These are phyloP conservation scores for Lithospermum erythrorhizon DNA, from an alignment of 257 asterid species.

Conservation along the genomic window DNA sequence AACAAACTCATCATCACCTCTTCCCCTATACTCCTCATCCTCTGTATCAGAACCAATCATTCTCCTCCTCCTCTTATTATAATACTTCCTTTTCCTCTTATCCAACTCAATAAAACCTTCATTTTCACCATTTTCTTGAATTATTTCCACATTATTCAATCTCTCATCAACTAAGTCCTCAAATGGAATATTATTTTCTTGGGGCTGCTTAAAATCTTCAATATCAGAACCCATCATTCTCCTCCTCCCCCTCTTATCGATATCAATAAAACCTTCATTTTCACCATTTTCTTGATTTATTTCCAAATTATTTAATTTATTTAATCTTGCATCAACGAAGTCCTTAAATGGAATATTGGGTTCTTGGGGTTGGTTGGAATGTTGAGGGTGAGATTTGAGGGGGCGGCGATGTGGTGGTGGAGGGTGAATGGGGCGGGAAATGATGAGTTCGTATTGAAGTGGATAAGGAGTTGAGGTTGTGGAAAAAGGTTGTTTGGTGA, in stretches of 20 bases:
- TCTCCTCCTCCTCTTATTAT: constrained; percentile 64
- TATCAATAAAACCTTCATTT: too few relatives aligned
- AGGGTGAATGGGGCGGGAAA: constrained; percentile 42
- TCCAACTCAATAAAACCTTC: too few relatives aligned
- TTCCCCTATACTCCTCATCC: constrained; percentile 31
- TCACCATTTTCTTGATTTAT: too few relatives aligned
- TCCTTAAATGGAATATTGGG: constrained; percentile 40
- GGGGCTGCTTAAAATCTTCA: too few relatives aligned
- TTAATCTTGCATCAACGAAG: constrained; percentile 49
- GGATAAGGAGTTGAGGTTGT: constrained; percentile 76
- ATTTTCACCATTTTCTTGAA: too few relatives aligned
- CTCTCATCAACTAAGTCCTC: constrained; percentile 64
- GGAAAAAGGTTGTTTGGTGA: constrained; percentile 21
- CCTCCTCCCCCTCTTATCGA: constrained; percentile 48
- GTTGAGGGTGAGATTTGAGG: constrained; percentile 23
- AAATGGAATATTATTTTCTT: constrained; percentile 20
- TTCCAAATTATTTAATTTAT: too few relatives aligned
- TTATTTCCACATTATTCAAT: too few relatives aligned
- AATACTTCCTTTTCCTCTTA: constrained; percentile 63
- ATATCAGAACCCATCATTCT: constrained; percentile 81
- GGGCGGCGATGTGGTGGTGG: constrained; percentile 17
- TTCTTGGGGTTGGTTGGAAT: constrained; percentile 21
- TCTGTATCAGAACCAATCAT: constrained; percentile 77
- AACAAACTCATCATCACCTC: constrained; percentile 34
- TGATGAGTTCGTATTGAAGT: constrained; percentile 75